Conservation (phyloP, 306 rosid species). For the Dicorynia guianensis region DNA sequence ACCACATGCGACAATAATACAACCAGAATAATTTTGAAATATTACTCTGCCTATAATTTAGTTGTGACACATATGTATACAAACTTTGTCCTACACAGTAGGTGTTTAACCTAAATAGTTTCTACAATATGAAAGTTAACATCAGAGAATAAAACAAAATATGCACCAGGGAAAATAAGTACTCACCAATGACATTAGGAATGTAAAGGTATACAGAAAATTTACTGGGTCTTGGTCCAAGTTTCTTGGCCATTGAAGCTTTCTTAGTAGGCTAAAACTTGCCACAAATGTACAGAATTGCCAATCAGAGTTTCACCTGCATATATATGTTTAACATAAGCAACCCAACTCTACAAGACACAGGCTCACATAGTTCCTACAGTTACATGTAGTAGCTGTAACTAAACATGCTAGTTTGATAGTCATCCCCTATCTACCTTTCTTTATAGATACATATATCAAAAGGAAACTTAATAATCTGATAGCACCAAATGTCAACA, state of each 20-base stretch:
- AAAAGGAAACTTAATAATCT: not conserved
- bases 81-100: not conserved
- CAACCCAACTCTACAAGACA: constrained; percentile 33
- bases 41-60: constrained; percentile 12
- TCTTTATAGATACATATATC: not conserved
- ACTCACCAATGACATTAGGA: constrained; percentile 93
- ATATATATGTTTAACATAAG: constrained; percentile 38
- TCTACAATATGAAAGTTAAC: constrained; percentile 24
- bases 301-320: constrained; percentile 51
- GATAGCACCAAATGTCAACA: constrained; percentile 12
- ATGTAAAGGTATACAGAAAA: constrained; percentile 83
- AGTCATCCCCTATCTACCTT: constrained; percentile 12
- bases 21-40: not conserved
- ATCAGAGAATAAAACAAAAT: constrained; percentile 30
- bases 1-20: constrained; percentile 9
- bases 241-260: constrained; percentile 77
- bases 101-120: not conserved
- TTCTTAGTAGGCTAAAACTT: constrained; percentile 40
- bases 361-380: not conserved
- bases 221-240: constrained; percentile 60
- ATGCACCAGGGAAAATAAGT: constrained; percentile 36
- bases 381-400: constrained; percentile 18
- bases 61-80: constrained; percentile 1
- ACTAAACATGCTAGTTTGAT: constrained; percentile 14
- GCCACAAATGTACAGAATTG: constrained; percentile 38